Conservation (phyloP, 2,329 filamentous ascomycete genomes). For the Thermoascus crustaceus region DNA sequence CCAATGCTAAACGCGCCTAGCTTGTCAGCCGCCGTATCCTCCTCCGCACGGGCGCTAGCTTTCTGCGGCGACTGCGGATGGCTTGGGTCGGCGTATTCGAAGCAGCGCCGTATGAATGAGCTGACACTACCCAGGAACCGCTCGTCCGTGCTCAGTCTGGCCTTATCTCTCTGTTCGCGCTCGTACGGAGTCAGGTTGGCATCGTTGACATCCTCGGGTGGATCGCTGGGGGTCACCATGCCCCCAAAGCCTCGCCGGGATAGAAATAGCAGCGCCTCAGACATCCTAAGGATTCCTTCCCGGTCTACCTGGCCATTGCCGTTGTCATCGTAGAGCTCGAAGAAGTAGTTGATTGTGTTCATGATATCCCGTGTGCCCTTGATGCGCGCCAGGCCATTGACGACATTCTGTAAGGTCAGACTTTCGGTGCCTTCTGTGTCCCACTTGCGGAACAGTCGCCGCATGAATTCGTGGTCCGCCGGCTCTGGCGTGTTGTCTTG, state of each 20-base stretch:
- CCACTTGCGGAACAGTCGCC: constrained; percentile 80
- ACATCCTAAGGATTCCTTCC: constrained; percentile 90
- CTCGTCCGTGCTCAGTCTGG: constrained; percentile 62
- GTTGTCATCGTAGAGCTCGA: constrained; percentile 92
- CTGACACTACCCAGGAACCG: constrained; percentile 87
- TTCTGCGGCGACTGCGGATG: constrained; percentile 54
- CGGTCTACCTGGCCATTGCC: constrained; percentile 85
- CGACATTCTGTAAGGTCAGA: constrained; percentile 82
- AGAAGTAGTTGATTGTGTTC: constrained; percentile 96
- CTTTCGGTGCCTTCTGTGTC: constrained; percentile 69
- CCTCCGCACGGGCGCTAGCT: constrained; percentile 7
- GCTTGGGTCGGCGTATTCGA: constrained; percentile 95
- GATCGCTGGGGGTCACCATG: constrained; percentile 57
- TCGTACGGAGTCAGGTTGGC: constrained; percentile 26
- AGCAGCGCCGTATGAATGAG: constrained; percentile 90
- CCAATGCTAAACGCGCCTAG: constrained; percentile 64
- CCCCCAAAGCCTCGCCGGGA: constrained; percentile 81
- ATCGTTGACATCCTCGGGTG: constrained; percentile 45
- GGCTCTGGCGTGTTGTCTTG: constrained; percentile 64
- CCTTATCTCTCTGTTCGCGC: constrained; percentile 27
- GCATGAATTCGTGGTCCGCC: constrained; percentile 91
- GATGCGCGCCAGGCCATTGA: constrained; percentile 79
- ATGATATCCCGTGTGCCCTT: constrained; percentile 95
- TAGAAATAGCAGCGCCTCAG: constrained; percentile 85
- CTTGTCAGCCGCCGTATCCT: constrained; percentile 28